Percentiles rank a stretch among this genome's conserved stretches.
Conservation (phyloP, 177 flowering plant species). For the Vitis hybrid region DNA sequence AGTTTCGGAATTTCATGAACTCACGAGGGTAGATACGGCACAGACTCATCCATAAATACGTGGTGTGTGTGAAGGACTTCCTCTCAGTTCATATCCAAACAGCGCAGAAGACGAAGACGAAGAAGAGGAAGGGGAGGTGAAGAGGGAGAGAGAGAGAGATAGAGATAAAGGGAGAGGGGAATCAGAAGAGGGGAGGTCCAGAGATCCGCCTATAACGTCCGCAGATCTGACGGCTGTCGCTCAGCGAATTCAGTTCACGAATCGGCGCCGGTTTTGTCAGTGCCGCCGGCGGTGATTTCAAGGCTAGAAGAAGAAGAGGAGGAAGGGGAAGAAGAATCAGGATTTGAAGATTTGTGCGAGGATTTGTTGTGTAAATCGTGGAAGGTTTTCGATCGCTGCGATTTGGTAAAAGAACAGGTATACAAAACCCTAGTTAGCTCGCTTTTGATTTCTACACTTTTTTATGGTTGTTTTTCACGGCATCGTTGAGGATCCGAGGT, state of each 20-base stretch:
- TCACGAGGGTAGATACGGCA: constrained; percentile 7
- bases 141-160: not conserved
- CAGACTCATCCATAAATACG: constrained; percentile 12
- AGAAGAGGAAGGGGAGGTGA: not conserved
- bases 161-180: not conserved
- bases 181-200: not conserved
- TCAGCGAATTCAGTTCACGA: not conserved
- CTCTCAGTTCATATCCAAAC: not conserved
- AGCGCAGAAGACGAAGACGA: not conserved
- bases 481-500: not conserved
- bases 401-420: constrained; percentile 14
- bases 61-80: not conserved
- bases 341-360: constrained; percentile 7
- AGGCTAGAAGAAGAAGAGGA: not conserved
- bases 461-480: constrained; percentile 10
- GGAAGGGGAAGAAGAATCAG: not conserved
- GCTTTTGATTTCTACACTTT: constrained; percentile 14
- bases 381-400: not conserved
- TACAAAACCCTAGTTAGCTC: constrained; percentile 14
- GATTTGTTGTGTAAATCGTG: not conserved
- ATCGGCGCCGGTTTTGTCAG: not conserved
- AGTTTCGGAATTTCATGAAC: not conserved
- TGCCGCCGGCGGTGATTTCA: no score
- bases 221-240: not conserved
- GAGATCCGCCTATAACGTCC: not conserved